Conservation (phyloP, 345 rosid species). For the Eucalyptus grandis region DNA sequence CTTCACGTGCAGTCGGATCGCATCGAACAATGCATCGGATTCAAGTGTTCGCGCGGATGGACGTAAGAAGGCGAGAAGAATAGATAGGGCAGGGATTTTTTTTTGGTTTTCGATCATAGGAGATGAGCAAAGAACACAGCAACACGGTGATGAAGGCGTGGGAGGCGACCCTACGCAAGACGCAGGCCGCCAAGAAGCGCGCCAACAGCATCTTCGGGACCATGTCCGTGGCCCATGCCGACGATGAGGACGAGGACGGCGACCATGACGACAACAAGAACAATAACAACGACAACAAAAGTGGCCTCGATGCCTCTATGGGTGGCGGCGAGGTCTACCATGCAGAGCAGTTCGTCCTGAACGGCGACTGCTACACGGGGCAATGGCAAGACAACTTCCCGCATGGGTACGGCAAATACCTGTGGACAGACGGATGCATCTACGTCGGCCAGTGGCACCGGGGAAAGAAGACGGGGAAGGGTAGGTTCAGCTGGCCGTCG, state of each 20-base stretch:
- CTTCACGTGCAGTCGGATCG: background rate
- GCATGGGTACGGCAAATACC: conserved; percentile 72
- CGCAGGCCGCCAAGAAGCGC: conserved; percentile 82
- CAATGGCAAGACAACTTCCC: conserved; percentile 85
- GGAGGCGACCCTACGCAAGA: conserved; percentile 85
- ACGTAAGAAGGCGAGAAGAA: background rate
- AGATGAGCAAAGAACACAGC: background rate
- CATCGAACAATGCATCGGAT: background rate
- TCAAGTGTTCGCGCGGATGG: background rate
- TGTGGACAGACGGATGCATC: conserved; percentile 90
- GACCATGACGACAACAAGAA: background rate
- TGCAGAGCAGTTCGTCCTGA: conserved; percentile 64
- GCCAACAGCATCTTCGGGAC: conserved; percentile 87
- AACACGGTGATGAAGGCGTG: conserved; percentile 55
- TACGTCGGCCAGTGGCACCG: conserved; percentile 78
- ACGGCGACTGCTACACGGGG: conserved; percentile 84
- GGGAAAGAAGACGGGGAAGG: conserved; percentile 78
- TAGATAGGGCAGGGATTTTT: background rate
- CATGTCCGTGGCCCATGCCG: conserved; percentile 32
- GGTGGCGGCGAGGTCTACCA: conserved; percentile 31
- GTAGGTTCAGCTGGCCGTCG: conserved; percentile 87
- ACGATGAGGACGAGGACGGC: conserved; percentile 26
- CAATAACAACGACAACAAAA: background rate
- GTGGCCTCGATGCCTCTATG: background rate
- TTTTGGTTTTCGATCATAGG: background rate